Conservation (phyloP, 306 rosid species). For the Cucurbita ficifolia region DNA sequence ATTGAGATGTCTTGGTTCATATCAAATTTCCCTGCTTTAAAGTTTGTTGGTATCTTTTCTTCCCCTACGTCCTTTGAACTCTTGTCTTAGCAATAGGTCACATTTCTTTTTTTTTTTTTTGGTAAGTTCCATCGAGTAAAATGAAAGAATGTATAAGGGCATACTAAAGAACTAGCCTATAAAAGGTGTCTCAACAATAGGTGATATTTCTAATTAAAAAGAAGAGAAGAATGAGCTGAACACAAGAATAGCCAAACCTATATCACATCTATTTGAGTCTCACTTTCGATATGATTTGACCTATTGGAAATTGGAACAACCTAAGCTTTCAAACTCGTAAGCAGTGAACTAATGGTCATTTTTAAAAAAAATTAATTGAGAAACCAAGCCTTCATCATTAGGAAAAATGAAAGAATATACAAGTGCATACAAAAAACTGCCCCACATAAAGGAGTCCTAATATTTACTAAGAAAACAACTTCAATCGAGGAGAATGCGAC, state of each 20-base stretch:
- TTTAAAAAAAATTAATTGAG: too few relatives aligned
- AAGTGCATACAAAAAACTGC: not conserved
- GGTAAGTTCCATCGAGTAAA: not conserved
- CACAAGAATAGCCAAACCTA: not conserved
- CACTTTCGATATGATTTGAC: not conserved
- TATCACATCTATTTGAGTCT: not conserved
- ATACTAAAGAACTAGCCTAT: not conserved
- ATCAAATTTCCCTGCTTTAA: not conserved
- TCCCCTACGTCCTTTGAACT: not conserved
- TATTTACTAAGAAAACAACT: not conserved
- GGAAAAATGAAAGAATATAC: not conserved
- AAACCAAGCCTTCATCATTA: not conserved
- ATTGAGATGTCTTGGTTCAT: too few relatives aligned
- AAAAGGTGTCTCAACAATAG: not conserved
- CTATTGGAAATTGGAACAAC: not conserved
- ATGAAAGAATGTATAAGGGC: not conserved
- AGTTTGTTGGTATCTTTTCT: not conserved
- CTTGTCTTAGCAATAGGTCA: not conserved
- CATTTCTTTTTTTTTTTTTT: not conserved
- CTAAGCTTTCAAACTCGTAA: not conserved
- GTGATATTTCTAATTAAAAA: not conserved
- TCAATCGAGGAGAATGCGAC: not conserved
- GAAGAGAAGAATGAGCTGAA: not conserved
- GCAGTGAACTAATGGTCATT: not conserved
- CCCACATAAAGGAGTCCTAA: not conserved